Conservation (phyloP, 2,329 filamentous ascomycete genomes). For the Thielaviopsis cerberus region DNA sequence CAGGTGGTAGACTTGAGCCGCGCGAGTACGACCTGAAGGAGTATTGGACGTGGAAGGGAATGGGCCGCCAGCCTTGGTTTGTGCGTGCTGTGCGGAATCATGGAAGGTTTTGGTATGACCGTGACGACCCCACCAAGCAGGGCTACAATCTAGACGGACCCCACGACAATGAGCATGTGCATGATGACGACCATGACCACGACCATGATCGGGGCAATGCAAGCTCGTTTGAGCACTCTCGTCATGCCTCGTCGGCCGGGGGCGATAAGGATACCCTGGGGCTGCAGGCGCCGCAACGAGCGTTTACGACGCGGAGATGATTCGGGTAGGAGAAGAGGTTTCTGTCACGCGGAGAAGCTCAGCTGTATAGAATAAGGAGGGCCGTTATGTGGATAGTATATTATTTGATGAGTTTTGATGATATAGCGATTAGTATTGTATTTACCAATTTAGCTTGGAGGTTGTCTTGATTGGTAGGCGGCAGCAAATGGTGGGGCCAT, state of each 20-base stretch:
- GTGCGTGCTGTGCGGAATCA: slow-evolving; percentile 20
- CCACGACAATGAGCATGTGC: slow-evolving; percentile 1
- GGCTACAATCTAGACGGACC: slow-evolving; percentile 10
- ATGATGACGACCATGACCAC: background rate
- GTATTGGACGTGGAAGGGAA: slow-evolving; percentile 35
- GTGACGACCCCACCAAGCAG: slow-evolving; percentile 9
- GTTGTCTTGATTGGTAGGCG: no score
- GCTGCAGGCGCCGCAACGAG: slow-evolving; percentile 8
- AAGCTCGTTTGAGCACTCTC: slow-evolving; percentile 12
- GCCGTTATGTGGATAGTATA: background rate
- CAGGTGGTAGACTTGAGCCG: slow-evolving; percentile 26
- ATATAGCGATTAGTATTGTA: background rate
- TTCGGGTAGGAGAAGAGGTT: background rate
- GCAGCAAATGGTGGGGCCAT: background rate
- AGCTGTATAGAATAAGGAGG: no score
- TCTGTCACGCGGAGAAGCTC: no score
- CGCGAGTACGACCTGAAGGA: slow-evolving; percentile 36
- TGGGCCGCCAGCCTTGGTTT: slow-evolving; percentile 29
- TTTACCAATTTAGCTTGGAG: no score
- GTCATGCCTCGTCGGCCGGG: background rate
- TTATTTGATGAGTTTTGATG: background rate
- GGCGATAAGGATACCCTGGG: slow-evolving; percentile 10
- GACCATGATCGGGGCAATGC: background rate
- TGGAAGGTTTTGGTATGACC: slow-evolving; percentile 8
- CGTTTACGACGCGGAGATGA: slow-evolving; percentile 3